Base-by-base conservation (phyloP, 1,139 yeast species). In the Taphrina sp. region DNA sequence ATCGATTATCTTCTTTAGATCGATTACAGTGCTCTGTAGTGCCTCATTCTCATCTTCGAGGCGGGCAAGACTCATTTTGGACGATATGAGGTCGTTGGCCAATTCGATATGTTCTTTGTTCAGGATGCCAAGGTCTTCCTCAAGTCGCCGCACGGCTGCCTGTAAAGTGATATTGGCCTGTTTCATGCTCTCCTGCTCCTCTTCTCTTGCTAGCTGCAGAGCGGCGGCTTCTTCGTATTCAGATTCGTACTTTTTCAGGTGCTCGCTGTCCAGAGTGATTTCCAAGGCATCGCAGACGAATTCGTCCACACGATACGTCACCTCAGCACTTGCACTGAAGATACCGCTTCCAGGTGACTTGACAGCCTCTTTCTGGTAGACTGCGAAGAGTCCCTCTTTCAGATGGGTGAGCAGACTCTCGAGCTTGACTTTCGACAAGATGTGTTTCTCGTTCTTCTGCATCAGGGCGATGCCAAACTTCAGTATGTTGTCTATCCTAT, bases 401-500 rank as follows among this genome's bases (percentile, higher is more conserved):
- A 92, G 74, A 66, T 79, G 90, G 12, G 80, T 81, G 61, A 92
- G 69, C 57, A 92, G 73, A 8, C 79, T 77, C 67, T 90, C 97
- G 70, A 90, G 88, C 55, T 78, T 78, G 58, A 88, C 75, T 23
- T 39, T 34, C 2, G 75, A 67, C 52, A 88, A 64, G 43, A 92
- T 73, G 39, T 73, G 76, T 1, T 72, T 69, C 57, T 84, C 82
- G 66, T 87, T 88, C 61, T 80, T 78, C 35, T 78, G 69, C 81
- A 92, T 80, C 61, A 92, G 73, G 44, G 87, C 87, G 14, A 88
- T 74, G 0, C 95, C 89, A 69, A 92, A 83, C 65, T 86, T 81
- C 64, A 92, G 73, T 54, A 90, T 74, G 2, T 94, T 81, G 68
- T 89, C 96, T 56, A 83, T 73, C 28, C 97, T 97, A 70, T 90